Evolutionary conservation across 1,284 basidiomycete species (phyloP), one percentile per base, ranked within the genome.

Genomic region (Cystobasidiaceae sp.): DNA sequence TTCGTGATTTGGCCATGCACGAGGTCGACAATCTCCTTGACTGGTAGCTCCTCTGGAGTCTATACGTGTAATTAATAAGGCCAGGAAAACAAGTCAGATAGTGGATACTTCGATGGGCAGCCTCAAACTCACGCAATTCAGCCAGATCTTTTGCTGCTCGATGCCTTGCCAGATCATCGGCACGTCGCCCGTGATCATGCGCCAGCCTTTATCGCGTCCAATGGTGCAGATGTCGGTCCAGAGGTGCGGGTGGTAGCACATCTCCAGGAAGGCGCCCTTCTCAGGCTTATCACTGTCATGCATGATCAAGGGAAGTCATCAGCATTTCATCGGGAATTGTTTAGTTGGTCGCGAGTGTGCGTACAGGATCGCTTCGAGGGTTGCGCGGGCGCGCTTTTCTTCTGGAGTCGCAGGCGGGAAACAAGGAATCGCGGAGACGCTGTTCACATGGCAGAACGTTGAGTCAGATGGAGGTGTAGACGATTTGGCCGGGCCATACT

Each of bases 111-210:
- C n/a, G n/a, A n/a, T n/a, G n/a, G n/a, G n/a, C n/a, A n/a, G n/a
- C n/a, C n/a, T n/a, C n/a, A n/a, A n/a, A n/a, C n/a, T n/a, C n/a
- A n/a, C n/a, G 52, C 66, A 4, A 44, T 56, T 39, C n/a, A 71
- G 66, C 71, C 70, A 72, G 5, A 72, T 51, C 32, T 68, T 66
- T 43, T 72, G 71, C 54, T 71, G 70, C 58, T 72, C 70, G 49
- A 71, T 70, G 4, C 69, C 69, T 45, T 71, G 69, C 67, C 69
- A 72, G 64, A 71, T 70, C 68, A 72, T 71, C 11, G 70, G 59
- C 25, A 68, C 62, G 28, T 71, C 71, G 15, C 71, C 71, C 0
- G 68, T 71, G 1, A 71, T 68, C 34, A 72, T 70, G 11, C 69
- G 64, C 71, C 71, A 72, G 17, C 67, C 70, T 1, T 67, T 59